Conservation (phyloP, 2,329 filamentous ascomycete genomes). For the Fusarium transvaalense region DNA sequence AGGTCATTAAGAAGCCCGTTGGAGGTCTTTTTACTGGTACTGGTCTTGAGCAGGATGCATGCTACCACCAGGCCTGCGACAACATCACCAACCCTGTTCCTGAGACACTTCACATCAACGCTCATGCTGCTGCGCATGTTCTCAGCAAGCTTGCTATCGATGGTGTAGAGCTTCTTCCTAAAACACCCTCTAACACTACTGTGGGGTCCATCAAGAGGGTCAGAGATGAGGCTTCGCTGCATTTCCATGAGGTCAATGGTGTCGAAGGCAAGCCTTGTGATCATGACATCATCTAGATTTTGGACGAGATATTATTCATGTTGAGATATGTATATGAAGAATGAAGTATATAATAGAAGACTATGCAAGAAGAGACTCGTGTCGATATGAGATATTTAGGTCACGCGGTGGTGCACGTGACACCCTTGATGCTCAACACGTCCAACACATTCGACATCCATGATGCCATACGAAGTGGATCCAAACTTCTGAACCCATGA, state of each 20-base stretch:
- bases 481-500: too few relatives aligned
- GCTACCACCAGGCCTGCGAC: constrained; percentile 56
- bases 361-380: too few relatives aligned
- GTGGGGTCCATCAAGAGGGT: constrained; percentile 33
- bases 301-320: too few relatives aligned
- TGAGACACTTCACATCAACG: constrained; percentile 51
- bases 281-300: constrained; percentile 42
- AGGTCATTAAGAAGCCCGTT: constrained; percentile 64
- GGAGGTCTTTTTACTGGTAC: constrained; percentile 70
- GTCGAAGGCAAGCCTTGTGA: constrained; percentile 42
- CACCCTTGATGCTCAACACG: too few relatives aligned
- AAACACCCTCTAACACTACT: constrained; percentile 39
- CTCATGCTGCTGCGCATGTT: constrained; percentile 63
- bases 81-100: constrained; percentile 55
- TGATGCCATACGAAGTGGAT: too few relatives aligned
- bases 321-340: not conserved
- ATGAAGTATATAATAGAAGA: not conserved
- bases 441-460: too few relatives aligned
- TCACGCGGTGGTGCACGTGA: too few relatives aligned
- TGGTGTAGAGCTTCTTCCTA: constrained; percentile 43
- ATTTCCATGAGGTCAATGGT: constrained; percentile 33
- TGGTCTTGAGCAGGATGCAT: constrained; percentile 44
- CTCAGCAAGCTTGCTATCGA: constrained; percentile 43
- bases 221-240: constrained; percentile 36
- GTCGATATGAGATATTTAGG: too few relatives aligned